Conservation (phyloP, 805 yeast genomes). For the Saccharomycopsis schoenii region DNA sequence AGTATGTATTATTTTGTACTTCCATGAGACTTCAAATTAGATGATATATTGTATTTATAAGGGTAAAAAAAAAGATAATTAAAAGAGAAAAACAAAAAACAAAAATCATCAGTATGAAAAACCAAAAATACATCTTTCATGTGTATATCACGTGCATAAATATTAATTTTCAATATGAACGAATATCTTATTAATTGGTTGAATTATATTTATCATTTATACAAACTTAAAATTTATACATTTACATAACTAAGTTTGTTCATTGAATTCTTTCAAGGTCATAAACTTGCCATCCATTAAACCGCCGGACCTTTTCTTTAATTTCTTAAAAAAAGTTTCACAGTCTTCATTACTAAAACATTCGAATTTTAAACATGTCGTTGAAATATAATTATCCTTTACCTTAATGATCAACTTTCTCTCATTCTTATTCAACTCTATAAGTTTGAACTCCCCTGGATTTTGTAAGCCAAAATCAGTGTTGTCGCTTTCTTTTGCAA, state of each 20-base stretch:
- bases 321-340: constrained; percentile 31
- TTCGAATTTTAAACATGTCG: constrained; percentile 40
- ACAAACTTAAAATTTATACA: background rate
- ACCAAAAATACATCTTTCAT: too few relatives aligned
- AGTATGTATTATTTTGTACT: too few relatives aligned
- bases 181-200: too few relatives aligned
- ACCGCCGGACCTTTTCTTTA: constrained; percentile 32
- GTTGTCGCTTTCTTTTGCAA: constrained; percentile 19
- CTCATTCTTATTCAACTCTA: constrained; percentile 20
- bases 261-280: background rate
- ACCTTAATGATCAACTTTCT: constrained; percentile 33
- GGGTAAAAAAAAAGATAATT: too few relatives aligned
- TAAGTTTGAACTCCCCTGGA: constrained; percentile 24
- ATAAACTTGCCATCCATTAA: background rate
- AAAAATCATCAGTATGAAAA: too few relatives aligned
- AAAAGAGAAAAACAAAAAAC: too few relatives aligned
- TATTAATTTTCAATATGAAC: too few relatives aligned
- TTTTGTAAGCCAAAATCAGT: background rate
- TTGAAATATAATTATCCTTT: constrained; percentile 32
- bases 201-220: too few relatives aligned
- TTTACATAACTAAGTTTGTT: background rate
- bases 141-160: too few relatives aligned
- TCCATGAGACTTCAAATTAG: too few relatives aligned
- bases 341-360: constrained; percentile 41
- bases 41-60: too few relatives aligned